Evolutionary conservation across 495 filamentous ascomycete species (phyloP), one percentile per base, ranked within the genome.

Genomic region (Parathielavia appendiculata): DNA sequence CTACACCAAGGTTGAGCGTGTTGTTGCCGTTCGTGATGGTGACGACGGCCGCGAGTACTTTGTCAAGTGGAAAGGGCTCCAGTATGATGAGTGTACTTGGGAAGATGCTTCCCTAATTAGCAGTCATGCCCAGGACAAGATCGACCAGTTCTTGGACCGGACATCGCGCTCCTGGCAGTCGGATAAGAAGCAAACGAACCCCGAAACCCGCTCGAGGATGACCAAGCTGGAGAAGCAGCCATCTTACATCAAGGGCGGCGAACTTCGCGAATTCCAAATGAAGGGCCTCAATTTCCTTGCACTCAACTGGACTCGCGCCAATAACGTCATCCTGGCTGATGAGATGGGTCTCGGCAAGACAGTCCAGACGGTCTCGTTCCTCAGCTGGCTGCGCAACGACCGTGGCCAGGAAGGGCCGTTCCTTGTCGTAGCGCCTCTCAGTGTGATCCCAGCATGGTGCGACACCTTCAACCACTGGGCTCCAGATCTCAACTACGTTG

Each of bases 311-410:
- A 88, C 87, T 44, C 84, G 85, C 60, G 85, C 84, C 44, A 89
- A 90, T 63, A 97, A 97, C 65, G 92, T 96, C 61, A 96, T 99
- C 52, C 79, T 99, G 14, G 93, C 93, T 13, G 93, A 99, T 63
- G 93, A 99, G 69, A 99, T 99, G 93, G 93, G 93, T 55, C 78
- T 99, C 30, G 93, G 93, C 23, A 99, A 99, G 76, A 99, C 93
- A 1, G 92, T 99, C 4, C 93, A 99, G 72, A 97, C 92, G 1
- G 91, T 99, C 20, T 80, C 93, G 0, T 97, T 97, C 71, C 86
- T 97, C 76, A 96, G 92, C 69, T 97, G 95, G 92, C 80, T 99
- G 59, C 87, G 91, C n/a, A 92, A 97, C 74, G 86, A 90, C 44
- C 79, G 92, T 55, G 78, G 79, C 48, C 95, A 97, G 66, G 85